phyloP scores from a whole-genome alignment of 495 filamentous ascomycete species.

The Neurospora tetraspora region DNA sequence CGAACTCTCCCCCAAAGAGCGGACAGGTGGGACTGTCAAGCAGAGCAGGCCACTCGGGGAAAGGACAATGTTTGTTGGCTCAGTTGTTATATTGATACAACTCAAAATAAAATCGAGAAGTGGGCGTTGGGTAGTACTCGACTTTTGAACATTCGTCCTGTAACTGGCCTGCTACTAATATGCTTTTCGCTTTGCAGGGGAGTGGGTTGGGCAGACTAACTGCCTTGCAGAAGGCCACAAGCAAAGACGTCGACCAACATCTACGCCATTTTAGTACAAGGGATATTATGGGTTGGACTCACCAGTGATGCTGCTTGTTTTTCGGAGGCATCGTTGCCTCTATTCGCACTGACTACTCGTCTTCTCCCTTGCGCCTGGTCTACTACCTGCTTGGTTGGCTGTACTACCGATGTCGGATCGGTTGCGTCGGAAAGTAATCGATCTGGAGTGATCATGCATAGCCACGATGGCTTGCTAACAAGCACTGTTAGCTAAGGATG shows the following conservation, averaged over 20 bases:
- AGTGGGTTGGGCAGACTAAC: background rate
- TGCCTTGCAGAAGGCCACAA: background rate
- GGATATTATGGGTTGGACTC: background rate
- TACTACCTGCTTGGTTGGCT: background rate
- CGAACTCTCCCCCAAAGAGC: background rate
- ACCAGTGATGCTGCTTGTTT: background rate
- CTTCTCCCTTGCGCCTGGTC: background rate
- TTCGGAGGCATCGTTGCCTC: background rate
- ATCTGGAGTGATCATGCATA: background rate
- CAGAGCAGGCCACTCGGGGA: background rate
- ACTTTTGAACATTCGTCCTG: background rate
- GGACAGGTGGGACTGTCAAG: background rate
- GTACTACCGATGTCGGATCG: background rate
- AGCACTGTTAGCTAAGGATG: background rate
- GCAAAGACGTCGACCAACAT: background rate
- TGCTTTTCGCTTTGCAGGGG: background rate
- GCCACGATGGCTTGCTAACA: background rate
- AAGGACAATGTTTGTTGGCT: background rate
- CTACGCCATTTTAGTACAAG: background rate
- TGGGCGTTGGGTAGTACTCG: background rate
- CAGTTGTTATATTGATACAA: background rate
- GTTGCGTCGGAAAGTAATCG: background rate
- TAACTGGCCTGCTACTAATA: background rate
- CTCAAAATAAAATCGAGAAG: background rate
- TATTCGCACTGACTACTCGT: background rate